Evolutionary conservation across 495 filamentous ascomycete species (phyloP).

Genomic region (Cudoniella acicularis): DNA sequence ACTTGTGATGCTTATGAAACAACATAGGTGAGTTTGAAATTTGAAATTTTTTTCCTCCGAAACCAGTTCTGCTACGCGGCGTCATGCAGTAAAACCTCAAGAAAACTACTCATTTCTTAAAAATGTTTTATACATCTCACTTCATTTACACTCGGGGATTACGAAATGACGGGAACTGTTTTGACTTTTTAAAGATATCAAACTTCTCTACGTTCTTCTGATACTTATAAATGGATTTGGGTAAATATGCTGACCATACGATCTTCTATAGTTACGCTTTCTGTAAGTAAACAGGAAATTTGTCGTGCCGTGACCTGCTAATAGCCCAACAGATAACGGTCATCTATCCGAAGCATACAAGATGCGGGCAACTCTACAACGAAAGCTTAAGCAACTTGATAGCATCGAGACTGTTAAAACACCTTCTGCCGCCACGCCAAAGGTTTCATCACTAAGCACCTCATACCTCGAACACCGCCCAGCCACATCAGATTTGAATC

Average conservation of each 20-base stretch:
- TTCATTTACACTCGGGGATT: too few species aligned
- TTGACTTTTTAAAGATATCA: too few species aligned
- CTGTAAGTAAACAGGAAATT: too few species aligned
- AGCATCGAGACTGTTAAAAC: constrained; percentile 27
- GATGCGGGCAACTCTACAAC: constrained; percentile 36
- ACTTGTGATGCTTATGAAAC: constrained; percentile 73
- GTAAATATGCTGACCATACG: too few species aligned
- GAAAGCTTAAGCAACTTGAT: constrained; percentile 42
- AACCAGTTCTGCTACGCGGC: too few species aligned
- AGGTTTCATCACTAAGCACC: constrained; percentile 32
- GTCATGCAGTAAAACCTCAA: too few species aligned
- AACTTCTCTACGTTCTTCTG: too few species aligned
- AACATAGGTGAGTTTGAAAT: constrained; percentile 38
- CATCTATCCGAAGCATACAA: constrained; percentile 60
- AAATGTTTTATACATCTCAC: too few species aligned
- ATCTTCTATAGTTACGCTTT: constrained; percentile 59
- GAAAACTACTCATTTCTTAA: too few species aligned
- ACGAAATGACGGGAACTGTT: too few species aligned
- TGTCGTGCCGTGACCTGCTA: too few species aligned
- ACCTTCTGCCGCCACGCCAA: constrained; percentile 32
- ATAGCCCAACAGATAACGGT: constrained; percentile 50
- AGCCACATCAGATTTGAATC: constrained; percentile 33
- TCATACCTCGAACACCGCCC: constrained; percentile 36
- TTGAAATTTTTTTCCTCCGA: background rate
- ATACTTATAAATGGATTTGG: too few species aligned